Base-by-base conservation (phyloP, 106 monocot species). In the Hemerocallis citrina region DNA sequence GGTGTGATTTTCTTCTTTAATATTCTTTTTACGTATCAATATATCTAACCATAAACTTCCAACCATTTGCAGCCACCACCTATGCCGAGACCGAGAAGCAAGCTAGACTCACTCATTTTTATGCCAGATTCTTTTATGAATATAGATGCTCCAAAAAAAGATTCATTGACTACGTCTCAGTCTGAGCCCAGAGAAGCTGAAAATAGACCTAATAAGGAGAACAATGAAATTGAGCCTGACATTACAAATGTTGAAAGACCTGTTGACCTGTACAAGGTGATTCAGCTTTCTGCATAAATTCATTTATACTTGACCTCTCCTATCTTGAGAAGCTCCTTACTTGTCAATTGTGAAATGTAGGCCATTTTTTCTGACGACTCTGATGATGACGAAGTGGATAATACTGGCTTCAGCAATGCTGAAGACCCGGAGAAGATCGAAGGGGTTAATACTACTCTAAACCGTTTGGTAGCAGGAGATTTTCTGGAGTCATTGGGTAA, bases 291-390 rank as follows among this genome's bases (percentile, higher is more conserved):
- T 21, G 2, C 37, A 60, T 35, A 2, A 32, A 4, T 64, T 49
- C 34, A 7, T 32, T 30, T 22, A 41, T 37, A 6, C 52, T 51
- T 6, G 6, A 20, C 29, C 37, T 6, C 10, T 25, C 23, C 7
- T 35, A 25, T 50, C 10, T 41, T 39, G 16, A 3, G n/a, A 16
- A 12, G 52, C 34, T 21, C 41, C 42, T 34, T 43, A 47, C 34
- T 35, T 47, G 6, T 20, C 49, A 21, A 61, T 33, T 36, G 34
- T 42, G 57, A 4, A 20, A 24, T 76, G 43, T 79, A 94, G 89
- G 94, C 94, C 14, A 94, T 94, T 59, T 94, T 94, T 73, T 94
- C 94, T 61, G 94, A 94, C 61, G 93, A 88, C 60, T 88, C 88
- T 3, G 88, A 93, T 52, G 85, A 86, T 72, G 77, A 82, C 35